Base-by-base conservation (phyloP, 495 filamentous ascomycete species). In the Penicillium maclennaniae region DNA sequence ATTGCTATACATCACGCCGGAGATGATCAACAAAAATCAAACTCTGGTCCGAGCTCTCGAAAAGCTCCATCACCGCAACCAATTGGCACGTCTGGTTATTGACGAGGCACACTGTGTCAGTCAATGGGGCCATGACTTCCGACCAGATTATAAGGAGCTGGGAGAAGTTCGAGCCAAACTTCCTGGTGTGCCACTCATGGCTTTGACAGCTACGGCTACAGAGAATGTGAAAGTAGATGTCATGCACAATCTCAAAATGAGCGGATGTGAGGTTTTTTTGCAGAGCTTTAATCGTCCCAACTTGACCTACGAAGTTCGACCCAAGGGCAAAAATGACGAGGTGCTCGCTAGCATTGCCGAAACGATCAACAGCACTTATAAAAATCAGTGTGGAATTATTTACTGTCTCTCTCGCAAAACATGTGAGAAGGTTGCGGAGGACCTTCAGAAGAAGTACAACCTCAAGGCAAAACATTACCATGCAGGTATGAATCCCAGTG, bases 21-120 rank as follows among this genome's bases (percentile, higher is more conserved):
- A 99, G 67, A 97, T 97, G 95, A 77, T 97, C 26, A 88, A 76
- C 63, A 95, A 89, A 59, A 97, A 81, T 63, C 62, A 77, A 42
- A 58, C 62, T 4, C 82, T 97, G 65, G 67, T 83, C 37, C 75
- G 72, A 48, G 76, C 73, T 7, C 70, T 99, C 21, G 65, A 79
- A 36, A 68, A 71, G 7, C 79, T 99, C 17, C 78, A 93, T 55
- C 56, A 56, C 16, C 81, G 82, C 25, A 69, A 76, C 7, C 87
- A 81, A 53, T 81, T 99, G 12, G 93, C 93, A 9, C 83, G 93
- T 34, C 83, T 99, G 45, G 95, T 97, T 28, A 93, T 99, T 43
- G 93, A 99, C 56, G 93, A 99, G 69, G 93, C 93, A 15, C 93
- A 99, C 66, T 99, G 93, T 67, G 92, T 99, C 20, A 97, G 92